Percentiles rank a stretch among this genome's conserved stretches.
These are phyloP conservation scores for Hanseniaspora sp. DNA, from an alignment of 1,139 yeast genomes.

Conservation along the genomic window DNA sequence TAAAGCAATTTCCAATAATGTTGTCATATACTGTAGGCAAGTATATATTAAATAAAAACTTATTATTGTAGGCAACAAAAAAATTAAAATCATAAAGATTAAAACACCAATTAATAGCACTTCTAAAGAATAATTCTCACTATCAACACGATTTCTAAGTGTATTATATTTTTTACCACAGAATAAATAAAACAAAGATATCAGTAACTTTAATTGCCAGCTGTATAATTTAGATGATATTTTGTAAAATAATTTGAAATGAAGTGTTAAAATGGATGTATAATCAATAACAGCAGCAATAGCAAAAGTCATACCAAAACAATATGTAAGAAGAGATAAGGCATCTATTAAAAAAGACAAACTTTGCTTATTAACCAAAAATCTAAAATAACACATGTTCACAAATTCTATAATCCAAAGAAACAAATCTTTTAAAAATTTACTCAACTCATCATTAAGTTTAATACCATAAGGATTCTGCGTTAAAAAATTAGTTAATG, in stretches of 20 bases:
- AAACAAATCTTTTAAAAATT: slow-evolving; percentile 74
- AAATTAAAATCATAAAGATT: slow-evolving; percentile 65
- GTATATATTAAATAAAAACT: slow-evolving; percentile 77
- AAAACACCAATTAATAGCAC: slow-evolving; percentile 82
- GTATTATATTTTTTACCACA: slow-evolving; percentile 83
- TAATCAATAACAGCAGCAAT: slow-evolving; percentile 58
- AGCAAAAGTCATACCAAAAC: slow-evolving; percentile 58
- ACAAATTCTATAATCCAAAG: slow-evolving; percentile 76
- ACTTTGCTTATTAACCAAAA: slow-evolving; percentile 23
- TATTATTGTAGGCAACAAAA: slow-evolving; percentile 73
- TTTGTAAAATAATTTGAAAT: slow-evolving; percentile 63
- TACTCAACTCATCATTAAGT: slow-evolving; percentile 74
- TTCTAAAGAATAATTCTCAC: slow-evolving; percentile 71
- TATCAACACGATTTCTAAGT: slow-evolving; percentile 74
- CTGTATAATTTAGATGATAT: slow-evolving; percentile 69
- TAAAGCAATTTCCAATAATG: slow-evolving; percentile 41
- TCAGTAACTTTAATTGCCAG: slow-evolving; percentile 58
- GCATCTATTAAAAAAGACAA: slow-evolving; percentile 30
- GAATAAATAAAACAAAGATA: slow-evolving; percentile 71
- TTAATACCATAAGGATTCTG: slow-evolving; percentile 92
- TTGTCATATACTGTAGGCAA: slow-evolving; percentile 41
- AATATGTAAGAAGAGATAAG: slow-evolving; percentile 37
- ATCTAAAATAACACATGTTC: slow-evolving; percentile 32
- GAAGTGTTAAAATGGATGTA: slow-evolving; percentile 53
- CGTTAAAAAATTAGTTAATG: slow-evolving; percentile 63